These are phyloP conservation scores for Vaccinium corymbosum DNA, from an alignment of 148 eudicot species.

Conservation along the genomic window DNA sequence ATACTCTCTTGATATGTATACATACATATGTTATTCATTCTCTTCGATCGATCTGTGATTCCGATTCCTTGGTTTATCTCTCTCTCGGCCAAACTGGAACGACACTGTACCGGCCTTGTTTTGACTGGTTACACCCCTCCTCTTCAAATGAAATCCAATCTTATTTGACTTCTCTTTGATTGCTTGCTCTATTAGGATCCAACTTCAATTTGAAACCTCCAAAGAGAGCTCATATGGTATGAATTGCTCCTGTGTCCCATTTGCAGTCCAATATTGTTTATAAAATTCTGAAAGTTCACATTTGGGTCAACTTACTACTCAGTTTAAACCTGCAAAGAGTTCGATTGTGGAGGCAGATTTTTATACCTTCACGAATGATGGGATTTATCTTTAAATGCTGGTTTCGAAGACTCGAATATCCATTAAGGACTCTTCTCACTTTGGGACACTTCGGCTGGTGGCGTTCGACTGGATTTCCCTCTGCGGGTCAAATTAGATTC, in stretches of 20 bases:
- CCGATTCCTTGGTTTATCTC: too few relatives aligned
- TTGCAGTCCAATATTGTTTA: not conserved
- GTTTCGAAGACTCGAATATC: not conserved
- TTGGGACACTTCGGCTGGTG: not conserved
- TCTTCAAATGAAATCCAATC: not conserved
- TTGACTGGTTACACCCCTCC: not conserved
- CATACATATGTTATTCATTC: too few relatives aligned
- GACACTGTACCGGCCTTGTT: too few relatives aligned
- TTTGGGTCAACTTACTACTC: not conserved
- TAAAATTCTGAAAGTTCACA: not conserved
- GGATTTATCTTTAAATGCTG: not conserved
- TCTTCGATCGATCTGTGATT: too few relatives aligned
- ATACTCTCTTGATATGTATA: too few relatives aligned
- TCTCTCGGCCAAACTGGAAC: too few relatives aligned
- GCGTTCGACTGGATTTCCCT: not conserved
- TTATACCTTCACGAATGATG: not conserved
- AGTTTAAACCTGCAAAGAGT: not conserved
- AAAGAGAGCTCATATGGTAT: not conserved
- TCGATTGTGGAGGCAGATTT: not conserved
- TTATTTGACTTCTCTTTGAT: not conserved
- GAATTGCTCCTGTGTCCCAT: not conserved
- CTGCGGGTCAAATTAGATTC: not conserved
- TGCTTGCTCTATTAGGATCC: not conserved
- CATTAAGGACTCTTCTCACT: not conserved
- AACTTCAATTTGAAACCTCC: not conserved